Conservation (phyloP, 768 basidiomycete genomes). For the Agrocybe praecox region DNA sequence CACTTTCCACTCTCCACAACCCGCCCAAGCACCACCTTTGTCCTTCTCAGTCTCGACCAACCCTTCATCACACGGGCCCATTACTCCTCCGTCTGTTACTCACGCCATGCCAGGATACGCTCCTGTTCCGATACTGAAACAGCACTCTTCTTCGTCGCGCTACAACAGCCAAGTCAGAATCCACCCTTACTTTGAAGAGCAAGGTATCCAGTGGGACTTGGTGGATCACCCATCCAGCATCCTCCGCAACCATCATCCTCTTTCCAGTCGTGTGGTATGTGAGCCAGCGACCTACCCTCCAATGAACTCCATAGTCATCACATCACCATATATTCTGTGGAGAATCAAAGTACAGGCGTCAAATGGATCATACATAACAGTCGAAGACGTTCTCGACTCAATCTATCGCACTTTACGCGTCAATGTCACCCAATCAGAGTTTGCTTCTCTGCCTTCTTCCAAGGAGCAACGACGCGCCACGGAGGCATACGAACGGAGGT, state of each 20-base stretch:
- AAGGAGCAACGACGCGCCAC: conserved; percentile 39
- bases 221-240: conserved; percentile 29
- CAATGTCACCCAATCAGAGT: conserved; percentile 40
- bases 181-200: conserved; percentile 29
- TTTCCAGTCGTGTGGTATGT: conserved; percentile 25
- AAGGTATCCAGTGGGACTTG: conserved; percentile 30
- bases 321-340: conserved; percentile 35
- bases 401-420: conserved; percentile 22
- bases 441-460: conserved; percentile 34
- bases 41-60: conserved; percentile 12
- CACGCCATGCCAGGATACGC: conserved; percentile 5
- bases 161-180: conserved; percentile 7
- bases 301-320: conserved; percentile 27
- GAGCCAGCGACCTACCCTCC: conserved; percentile 38
- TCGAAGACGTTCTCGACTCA: conserved; percentile 37
- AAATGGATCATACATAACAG: conserved; percentile 28
- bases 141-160: not conserved
- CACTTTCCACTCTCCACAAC: conserved; percentile 19
- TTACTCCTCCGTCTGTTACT: conserved; percentile 12
- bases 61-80: conserved; percentile 11
- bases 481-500: conserved; percentile 50
- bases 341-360: conserved; percentile 32
- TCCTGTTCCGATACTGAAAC: not conserved
- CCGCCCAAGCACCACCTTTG: conserved; percentile 8
- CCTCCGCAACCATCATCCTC: conserved; percentile 19